These are phyloP conservation scores for Strobilomyces dryophilus DNA, from an alignment of 768 basidiomycete genomes.

Conservation along the genomic window DNA sequence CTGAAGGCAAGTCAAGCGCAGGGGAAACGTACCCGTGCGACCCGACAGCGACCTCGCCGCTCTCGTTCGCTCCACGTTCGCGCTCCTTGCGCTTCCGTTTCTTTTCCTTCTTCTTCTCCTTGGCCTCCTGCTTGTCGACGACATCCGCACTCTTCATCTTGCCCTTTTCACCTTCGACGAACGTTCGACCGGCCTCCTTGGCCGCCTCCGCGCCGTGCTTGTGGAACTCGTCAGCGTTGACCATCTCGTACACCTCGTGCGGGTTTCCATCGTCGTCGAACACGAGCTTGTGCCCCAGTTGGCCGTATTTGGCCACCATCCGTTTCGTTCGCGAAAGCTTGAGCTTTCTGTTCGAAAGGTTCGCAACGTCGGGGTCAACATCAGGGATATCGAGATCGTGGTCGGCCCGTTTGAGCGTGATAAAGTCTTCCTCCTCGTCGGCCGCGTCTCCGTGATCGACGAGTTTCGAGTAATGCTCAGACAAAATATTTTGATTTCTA, in stretches of 20 bases:
- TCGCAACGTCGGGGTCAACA: constrained; percentile 35
- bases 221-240: constrained; percentile 68
- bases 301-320: constrained; percentile 57
- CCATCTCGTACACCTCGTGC: constrained; percentile 81
- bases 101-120: constrained; percentile 86
- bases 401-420: constrained; percentile 88
- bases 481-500: constrained; percentile 90
- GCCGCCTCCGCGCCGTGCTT: constrained; percentile 63
- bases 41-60: constrained; percentile 31
- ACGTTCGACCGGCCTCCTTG: constrained; percentile 61
- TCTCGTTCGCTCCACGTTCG: constrained; percentile 41
- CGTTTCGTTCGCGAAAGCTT: constrained; percentile 74
- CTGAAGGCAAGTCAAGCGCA: constrained; percentile 52
- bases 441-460: constrained; percentile 59
- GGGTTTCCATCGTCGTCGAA: constrained; percentile 87
- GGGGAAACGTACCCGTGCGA: constrained; percentile 70
- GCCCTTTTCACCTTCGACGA: constrained; percentile 68
- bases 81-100: constrained; percentile 87
- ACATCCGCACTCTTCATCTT: constrained; percentile 70
- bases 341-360: constrained; percentile 85
- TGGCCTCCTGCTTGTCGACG: constrained; percentile 76
- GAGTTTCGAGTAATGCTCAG: constrained; percentile 85
- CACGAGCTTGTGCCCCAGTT: constrained; percentile 66
- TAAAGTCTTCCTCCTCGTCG: constrained; percentile 73
- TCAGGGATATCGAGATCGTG: constrained; percentile 63